Percentiles rank a stretch among this genome's conserved stretches.
phyloP scores from a whole-genome alignment of 257 asterid species.

The Ophiorrhiza pumila region DNA sequence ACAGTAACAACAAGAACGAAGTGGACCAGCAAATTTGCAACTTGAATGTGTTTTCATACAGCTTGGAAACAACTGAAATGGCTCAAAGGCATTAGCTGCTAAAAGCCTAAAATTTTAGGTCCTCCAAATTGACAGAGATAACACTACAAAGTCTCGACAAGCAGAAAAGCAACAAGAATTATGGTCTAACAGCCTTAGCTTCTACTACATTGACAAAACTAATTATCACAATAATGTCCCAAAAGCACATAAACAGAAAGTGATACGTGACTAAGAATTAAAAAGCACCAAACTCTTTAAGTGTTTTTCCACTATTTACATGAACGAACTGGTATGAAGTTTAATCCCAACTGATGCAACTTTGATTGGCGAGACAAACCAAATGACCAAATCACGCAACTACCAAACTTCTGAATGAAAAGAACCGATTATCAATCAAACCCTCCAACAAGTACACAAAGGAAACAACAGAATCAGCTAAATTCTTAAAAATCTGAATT shows the following conservation, averaged over 20 bases:
- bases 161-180: background rate
- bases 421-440: background rate
- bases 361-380: background rate
- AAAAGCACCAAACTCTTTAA: too few relatives aligned
- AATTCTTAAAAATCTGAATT: background rate
- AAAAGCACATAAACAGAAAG: too few relatives aligned
- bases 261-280: too few relatives aligned
- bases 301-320: too few relatives aligned
- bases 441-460: conserved; percentile 1
- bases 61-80: background rate
- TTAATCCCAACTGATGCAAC: background rate
- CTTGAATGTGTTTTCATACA: background rate
- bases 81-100: background rate
- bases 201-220: background rate
- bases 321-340: background rate
- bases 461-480: background rate
- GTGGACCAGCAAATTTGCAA: background rate
- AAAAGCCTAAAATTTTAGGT: background rate
- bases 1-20: background rate
- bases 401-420: background rate
- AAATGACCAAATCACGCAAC: background rate
- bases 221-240: background rate
- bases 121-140: background rate
- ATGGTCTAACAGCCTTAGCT: background rate
- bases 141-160: background rate